Evolutionary conservation across 225 moss, liverwort and hornwort genomes (phyloP).

Genomic region (Sphagnum tenellum): DNA sequence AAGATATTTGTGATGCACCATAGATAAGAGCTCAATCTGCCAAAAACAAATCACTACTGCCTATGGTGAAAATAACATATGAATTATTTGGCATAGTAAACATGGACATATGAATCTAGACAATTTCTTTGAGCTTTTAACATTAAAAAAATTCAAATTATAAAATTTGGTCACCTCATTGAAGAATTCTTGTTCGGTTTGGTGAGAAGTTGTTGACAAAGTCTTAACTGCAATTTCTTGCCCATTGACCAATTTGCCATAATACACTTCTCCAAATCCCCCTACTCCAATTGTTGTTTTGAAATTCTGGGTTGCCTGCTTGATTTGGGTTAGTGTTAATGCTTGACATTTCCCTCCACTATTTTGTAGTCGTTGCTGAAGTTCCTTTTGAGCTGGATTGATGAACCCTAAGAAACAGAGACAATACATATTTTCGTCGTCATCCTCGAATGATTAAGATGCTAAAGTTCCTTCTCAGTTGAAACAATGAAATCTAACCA

Average conservation of each 20-base stretch:
- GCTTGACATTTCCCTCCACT: conserved; percentile 10
- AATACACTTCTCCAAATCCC: conserved; percentile 39
- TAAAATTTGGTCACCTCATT: conserved; percentile 23
- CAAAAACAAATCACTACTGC: neutral
- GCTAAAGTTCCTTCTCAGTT: too few species aligned
- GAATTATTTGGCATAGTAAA: neutral
- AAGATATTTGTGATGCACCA: conserved; percentile 38
- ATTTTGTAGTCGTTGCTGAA: conserved; percentile 13
- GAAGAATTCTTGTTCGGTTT: conserved; percentile 27
- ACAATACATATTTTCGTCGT: neutral
- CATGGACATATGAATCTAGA: neutral
- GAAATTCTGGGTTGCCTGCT: conserved; percentile 44
- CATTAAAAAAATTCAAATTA: neutral
- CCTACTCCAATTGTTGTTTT: conserved; percentile 33
- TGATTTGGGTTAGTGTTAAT: conserved; percentile 20
- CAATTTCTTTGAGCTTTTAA: neutral
- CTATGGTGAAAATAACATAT: neutral
- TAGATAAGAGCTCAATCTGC: conserved; percentile 48
- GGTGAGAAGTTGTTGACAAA: conserved; percentile 27
- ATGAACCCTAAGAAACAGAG: conserved; percentile 9
- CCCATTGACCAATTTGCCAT: conserved; percentile 25
- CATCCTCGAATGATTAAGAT: too few species aligned
- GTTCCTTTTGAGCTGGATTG: conserved; percentile 22
- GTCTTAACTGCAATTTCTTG: conserved; percentile 49
- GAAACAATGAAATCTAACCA: too few species aligned